A percentile compares a stretch with the other conserved stretches of the same genome.
Evolutionary conservation across 2,329 filamentous ascomycete species (phyloP).

Genomic region (Taxawa tesnikishii): DNA sequence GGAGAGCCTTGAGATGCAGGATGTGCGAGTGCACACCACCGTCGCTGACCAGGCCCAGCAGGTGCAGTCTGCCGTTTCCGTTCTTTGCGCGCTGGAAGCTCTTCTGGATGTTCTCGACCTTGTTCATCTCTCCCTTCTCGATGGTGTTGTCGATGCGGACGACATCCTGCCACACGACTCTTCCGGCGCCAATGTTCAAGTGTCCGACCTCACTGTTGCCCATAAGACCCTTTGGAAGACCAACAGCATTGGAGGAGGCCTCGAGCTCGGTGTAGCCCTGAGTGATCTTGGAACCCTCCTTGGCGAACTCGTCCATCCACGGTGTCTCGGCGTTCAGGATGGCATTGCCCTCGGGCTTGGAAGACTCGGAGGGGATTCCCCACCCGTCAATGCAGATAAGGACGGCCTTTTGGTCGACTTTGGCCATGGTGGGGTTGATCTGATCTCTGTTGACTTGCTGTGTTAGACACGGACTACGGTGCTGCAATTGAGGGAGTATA

Average conservation of each 20-base stretch:
- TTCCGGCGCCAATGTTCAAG: slow-evolving; percentile 93
- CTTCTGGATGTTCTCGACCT: slow-evolving; percentile 64
- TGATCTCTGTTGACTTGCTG: too few species aligned
- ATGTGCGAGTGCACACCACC: slow-evolving; percentile 97
- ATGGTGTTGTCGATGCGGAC: slow-evolving; percentile 91
- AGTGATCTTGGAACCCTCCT: slow-evolving; percentile 53
- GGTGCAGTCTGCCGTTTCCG: slow-evolving; percentile 82
- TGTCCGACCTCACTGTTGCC: slow-evolving; percentile 98
- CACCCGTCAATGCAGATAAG: slow-evolving; percentile 98
- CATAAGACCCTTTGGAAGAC: slow-evolving; percentile 93
- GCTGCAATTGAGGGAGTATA: too few species aligned
- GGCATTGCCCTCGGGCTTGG: slow-evolving; percentile 82
- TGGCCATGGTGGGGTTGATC: slow-evolving; percentile 42
- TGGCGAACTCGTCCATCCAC: slow-evolving; percentile 77
- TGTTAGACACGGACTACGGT: too few species aligned
- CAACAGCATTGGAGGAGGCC: slow-evolving; percentile 89
- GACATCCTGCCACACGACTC: slow-evolving; percentile 88
- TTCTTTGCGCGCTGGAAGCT: slow-evolving; percentile 70
- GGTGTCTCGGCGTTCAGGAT: slow-evolving; percentile 90
- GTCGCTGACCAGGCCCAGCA: slow-evolving; percentile 85
- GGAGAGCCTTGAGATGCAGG: slow-evolving; percentile 75
- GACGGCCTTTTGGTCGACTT: slow-evolving; percentile 57
- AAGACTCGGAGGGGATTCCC: slow-evolving; percentile 73
- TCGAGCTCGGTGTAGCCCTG: slow-evolving; percentile 89
- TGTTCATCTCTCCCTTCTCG: slow-evolving; percentile 69